Evolutionary conservation across 257 asterid genomes (phyloP).

Genomic region (Plantago ovata): DNA sequence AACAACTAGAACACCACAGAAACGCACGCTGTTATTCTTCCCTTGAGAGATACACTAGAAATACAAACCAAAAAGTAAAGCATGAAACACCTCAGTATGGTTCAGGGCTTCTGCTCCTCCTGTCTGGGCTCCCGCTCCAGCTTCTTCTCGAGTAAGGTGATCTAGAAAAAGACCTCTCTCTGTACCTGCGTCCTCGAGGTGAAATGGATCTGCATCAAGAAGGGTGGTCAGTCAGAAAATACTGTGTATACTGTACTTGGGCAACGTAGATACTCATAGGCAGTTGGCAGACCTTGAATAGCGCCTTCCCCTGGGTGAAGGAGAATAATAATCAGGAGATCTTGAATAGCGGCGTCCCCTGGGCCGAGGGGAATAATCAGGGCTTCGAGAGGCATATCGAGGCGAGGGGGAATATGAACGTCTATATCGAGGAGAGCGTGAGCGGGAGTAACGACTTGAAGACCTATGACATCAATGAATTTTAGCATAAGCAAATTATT

Average conservation of each 20-base stretch:
- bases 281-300: constrained; percentile 27
- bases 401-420: constrained; percentile 22
- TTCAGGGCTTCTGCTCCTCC: constrained; percentile 23
- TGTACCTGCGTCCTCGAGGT: constrained; percentile 29
- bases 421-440: constrained; percentile 27
- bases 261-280: neutral
- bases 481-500: neutral
- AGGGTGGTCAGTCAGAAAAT: neutral
- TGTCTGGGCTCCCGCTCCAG: constrained; percentile 28
- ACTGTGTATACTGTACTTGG: neutral
- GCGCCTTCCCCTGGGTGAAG: constrained; percentile 25
- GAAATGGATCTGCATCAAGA: constrained; percentile 35
- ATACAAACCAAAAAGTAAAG: neutral
- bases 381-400: constrained; percentile 29
- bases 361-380: constrained; percentile 28
- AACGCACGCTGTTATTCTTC: neutral
- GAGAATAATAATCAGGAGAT: constrained; percentile 31
- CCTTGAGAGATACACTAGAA: too few relatives aligned
- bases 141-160: constrained; percentile 45
- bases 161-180: constrained; percentile 44
- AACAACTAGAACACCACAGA: neutral
- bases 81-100: constrained; percentile 18
- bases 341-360: constrained; percentile 28
- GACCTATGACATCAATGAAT: constrained; percentile 12
- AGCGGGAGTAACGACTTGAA: constrained; percentile 25